phyloP scores from a whole-genome alignment of 202 grass and related monocot species.

The Hordeum pubiflorum region DNA sequence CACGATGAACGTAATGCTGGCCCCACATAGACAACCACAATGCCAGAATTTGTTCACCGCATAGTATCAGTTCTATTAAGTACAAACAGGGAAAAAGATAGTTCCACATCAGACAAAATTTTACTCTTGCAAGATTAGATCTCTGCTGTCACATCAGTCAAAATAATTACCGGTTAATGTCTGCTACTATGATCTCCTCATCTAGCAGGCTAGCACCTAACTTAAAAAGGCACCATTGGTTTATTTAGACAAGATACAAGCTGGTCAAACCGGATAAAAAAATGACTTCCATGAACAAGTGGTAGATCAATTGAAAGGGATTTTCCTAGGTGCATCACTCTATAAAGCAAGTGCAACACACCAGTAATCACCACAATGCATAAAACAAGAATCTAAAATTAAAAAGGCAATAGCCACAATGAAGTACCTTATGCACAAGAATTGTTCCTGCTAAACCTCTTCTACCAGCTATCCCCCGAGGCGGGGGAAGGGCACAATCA shows the following conservation, averaged over 20 bases:
- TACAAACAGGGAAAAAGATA: constrained; percentile 14
- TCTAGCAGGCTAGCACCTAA: constrained; percentile 17
- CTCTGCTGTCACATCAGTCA: neutral
- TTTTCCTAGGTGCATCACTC: neutral
- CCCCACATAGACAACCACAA: neutral
- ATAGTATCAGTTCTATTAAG: neutral
- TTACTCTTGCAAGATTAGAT: neutral
- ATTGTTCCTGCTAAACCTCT: constrained; percentile 95
- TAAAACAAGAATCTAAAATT: constrained; percentile 14
- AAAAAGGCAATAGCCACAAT: constrained; percentile 10
- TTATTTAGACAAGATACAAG: neutral
- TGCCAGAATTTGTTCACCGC: neutral
- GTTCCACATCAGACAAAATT: neutral
- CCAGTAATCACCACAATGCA: neutral
- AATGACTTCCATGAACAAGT: neutral
- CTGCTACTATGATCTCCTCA: neutral
- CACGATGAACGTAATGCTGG: neutral
- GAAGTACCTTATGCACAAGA: constrained; percentile 87
- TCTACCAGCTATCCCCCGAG: constrained; percentile 87
- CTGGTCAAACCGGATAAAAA: constrained; percentile 7
- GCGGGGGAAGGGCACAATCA: constrained; percentile 94
- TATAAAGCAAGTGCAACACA: neutral
- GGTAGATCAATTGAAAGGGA: neutral
- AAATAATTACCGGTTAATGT: constrained; percentile 3
- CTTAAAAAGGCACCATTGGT: neutral